Evolutionary conservation across 2,329 filamentous ascomycete species (phyloP).

Genomic region (Talaromyces pinophilus): DNA sequence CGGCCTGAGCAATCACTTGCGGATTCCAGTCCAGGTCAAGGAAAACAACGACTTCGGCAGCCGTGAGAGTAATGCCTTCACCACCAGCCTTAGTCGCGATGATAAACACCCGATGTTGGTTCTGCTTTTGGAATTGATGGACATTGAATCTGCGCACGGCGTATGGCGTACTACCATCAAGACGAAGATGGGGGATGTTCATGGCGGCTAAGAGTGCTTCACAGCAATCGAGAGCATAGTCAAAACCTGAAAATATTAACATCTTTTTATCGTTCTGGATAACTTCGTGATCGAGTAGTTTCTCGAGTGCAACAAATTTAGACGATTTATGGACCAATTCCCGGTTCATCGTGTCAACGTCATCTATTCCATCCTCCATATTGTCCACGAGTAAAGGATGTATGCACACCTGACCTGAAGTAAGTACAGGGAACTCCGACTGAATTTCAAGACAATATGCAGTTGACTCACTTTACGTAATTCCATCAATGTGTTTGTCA

Average conservation of each 20-base stretch:
- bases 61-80: constrained; percentile 57
- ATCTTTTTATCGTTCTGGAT: constrained; percentile 44
- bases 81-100: constrained; percentile 59
- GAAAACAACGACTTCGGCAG: constrained; percentile 59
- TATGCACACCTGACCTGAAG: constrained; percentile 45
- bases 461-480: constrained; percentile 47
- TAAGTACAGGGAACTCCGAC: neutral
- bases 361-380: constrained; percentile 45
- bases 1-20: constrained; percentile 56
- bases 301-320: constrained; percentile 59
- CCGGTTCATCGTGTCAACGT: constrained; percentile 41
- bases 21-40: constrained; percentile 60
- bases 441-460: neutral
- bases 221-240: constrained; percentile 52
- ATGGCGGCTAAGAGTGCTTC: constrained; percentile 54
- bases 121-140: constrained; percentile 54
- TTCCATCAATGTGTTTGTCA: constrained; percentile 57
- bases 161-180: constrained; percentile 49
- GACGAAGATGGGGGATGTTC: constrained; percentile 33
- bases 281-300: constrained; percentile 36
- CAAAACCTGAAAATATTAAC: constrained; percentile 60
- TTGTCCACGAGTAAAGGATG: constrained; percentile 56
- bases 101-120: constrained; percentile 56
- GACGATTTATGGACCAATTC: constrained; percentile 36
- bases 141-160: constrained; percentile 56